Evolutionary conservation across 2,329 filamentous ascomycete species (phyloP).

Genomic region (Penicillium rolfsii): DNA sequence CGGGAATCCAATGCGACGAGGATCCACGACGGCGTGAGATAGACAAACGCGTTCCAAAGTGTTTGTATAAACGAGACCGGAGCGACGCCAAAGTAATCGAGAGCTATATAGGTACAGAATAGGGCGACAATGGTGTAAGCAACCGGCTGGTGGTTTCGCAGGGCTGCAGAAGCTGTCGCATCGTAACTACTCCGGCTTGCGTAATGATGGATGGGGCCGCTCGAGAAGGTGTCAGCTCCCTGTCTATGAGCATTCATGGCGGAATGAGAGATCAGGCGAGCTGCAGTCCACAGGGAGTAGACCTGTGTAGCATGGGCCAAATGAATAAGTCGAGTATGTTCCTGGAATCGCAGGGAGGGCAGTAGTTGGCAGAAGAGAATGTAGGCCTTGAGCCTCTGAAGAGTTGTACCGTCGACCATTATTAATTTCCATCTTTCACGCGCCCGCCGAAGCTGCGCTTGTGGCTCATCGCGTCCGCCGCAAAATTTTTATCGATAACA

Average conservation of each 20-base stretch:
- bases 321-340: neutral
- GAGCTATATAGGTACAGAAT: slow-evolving; percentile 34
- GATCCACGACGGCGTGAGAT: slow-evolving; percentile 44
- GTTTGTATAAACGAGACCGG: slow-evolving; percentile 36
- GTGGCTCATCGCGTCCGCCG: slow-evolving; percentile 34
- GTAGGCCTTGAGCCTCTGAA: neutral
- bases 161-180: slow-evolving; percentile 36
- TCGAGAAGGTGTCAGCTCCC: slow-evolving; percentile 36
- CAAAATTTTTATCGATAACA: slow-evolving; percentile 44
- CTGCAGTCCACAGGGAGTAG: slow-evolving; percentile 27
- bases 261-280: slow-evolving; percentile 22
- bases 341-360: neutral
- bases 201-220: slow-evolving; percentile 32
- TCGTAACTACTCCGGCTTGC: slow-evolving; percentile 34
- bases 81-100: slow-evolving; percentile 37
- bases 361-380: slow-evolving; percentile 4
- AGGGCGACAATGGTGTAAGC: slow-evolving; percentile 35
- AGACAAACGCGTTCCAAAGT: slow-evolving; percentile 46
- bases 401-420: slow-evolving; percentile 9
- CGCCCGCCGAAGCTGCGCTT: slow-evolving; percentile 27
- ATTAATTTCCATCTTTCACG: slow-evolving; percentile 6
- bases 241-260: slow-evolving; percentile 44
- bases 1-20: slow-evolving; percentile 55
- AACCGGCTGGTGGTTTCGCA: slow-evolving; percentile 36
- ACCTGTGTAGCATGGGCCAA: slow-evolving; percentile 23